Evolutionary conservation across 805 yeast species (phyloP), one percentile per base, ranked within the genome.

Genomic region (Candida michaelii): DNA sequence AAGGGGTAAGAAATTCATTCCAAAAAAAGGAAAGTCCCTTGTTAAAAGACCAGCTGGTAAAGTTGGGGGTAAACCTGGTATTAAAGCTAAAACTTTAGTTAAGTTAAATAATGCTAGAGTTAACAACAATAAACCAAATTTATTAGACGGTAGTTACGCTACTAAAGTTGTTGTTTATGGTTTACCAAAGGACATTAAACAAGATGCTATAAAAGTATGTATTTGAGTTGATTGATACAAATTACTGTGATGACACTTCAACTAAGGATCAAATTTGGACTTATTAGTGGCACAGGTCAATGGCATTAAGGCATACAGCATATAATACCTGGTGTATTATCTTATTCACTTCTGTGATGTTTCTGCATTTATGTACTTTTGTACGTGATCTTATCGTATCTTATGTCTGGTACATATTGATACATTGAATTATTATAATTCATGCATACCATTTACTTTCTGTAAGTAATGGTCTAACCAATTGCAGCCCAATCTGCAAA

Each of bases 151-250:
- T 44, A 64, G 79, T 33, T 74, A 76, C 49, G 86, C 95, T 45
- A 82, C 85, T 49, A 90, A 86, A 64, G 95, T 89, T 44, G 82
- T 86, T 58, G 93, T 89, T 44, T 82, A 87, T 59, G 87, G 87
- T 58, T 74, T 87, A 68, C 93, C 97, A 66, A 80, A 76, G 63
- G 96, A 89, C 71, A 83, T 89, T 65, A 83, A 83, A 64, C 84
- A 82, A 63, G 85, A 80, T 54, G 84, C 89, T 61, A 82, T 88
- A 60, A 86, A 81, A 83, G 93, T 85, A 83, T 81, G 91, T 84
- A 46, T 45, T 34, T 19, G 16, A 23, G 18, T 7, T 9, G 23
- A 6, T 21, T 21, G 5, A 8, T 6, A 21, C 8, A 6, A 21
- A 21, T 21, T 21, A 21, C 23, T 8, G n/a, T n/a, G n/a, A n/a